phyloP scores from a whole-genome alignment of 306 rosid species.

The Medicago arabica region DNA sequence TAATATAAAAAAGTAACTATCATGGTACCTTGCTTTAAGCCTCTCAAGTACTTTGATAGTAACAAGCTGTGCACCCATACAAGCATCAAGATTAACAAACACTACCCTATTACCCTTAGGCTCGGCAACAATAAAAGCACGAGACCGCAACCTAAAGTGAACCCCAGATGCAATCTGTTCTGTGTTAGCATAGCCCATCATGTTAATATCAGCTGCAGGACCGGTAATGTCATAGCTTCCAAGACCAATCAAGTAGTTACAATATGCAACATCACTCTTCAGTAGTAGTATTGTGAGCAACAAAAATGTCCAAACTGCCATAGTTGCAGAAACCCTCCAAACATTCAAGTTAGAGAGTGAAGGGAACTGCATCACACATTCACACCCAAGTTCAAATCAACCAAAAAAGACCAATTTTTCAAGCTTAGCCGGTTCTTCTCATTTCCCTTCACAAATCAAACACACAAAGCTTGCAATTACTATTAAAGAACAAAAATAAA shows the following conservation, averaged over 20 bases:
- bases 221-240: conserved; percentile 98
- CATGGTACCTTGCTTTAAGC: conserved; percentile 78
- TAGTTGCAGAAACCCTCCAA: conserved; percentile 36
- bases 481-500: not conserved
- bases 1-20: not conserved
- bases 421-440: conserved; percentile 31
- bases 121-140: conserved; percentile 80
- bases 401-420: not conserved
- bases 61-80: conserved; percentile 93
- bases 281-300: conserved; percentile 28
- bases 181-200: conserved; percentile 93
- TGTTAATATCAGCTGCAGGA: conserved; percentile 95
- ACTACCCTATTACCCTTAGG: conserved; percentile 75
- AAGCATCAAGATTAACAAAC: conserved; percentile 95
- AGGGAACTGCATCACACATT: conserved; percentile 35
- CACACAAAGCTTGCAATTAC: conserved; percentile 2
- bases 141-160: conserved; percentile 86
- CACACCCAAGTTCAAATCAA: conserved; percentile 16
- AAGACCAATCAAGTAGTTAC: conserved; percentile 76
- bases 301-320: conserved; percentile 37
- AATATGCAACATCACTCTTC: conserved; percentile 41
- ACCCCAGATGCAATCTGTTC: conserved; percentile 84
- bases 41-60: conserved; percentile 81
- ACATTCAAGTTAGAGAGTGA: conserved; percentile 24
- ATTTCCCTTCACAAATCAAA: conserved; percentile 44